A percentile compares a stretch with the other conserved stretches of the same genome.
phyloP scores from a whole-genome alignment of 352 stramenopile genomes.

The Poterioochromonas sp. region DNA sequence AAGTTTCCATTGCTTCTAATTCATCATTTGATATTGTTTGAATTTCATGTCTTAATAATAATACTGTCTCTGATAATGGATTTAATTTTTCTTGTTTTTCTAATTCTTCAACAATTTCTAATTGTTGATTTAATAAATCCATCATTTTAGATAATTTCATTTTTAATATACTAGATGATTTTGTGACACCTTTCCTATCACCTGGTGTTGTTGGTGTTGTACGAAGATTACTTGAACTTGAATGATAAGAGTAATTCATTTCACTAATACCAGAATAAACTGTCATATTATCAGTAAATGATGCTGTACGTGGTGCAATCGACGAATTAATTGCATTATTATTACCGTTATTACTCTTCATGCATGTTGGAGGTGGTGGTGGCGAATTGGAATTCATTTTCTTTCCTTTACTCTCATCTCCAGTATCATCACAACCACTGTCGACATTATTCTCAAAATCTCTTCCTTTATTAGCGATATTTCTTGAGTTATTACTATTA shows the following conservation, averaged over 20 bases:
- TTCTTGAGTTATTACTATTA: neutral
- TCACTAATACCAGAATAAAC: no score
- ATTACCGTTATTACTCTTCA: no score
- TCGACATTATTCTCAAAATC: no score
- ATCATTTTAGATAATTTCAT: conserved; percentile 31
- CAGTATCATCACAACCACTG: no score
- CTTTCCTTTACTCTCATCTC: no score
- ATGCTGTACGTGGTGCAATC: no score
- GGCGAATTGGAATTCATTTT: no score
- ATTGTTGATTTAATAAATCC: conserved; percentile 22
- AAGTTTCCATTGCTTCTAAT: conserved; percentile 29
- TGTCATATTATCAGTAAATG: no score
- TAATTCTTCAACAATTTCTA: conserved; percentile 18
- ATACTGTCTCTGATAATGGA: conserved; percentile 38
- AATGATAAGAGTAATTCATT: no score
- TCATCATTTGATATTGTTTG: conserved; percentile 14
- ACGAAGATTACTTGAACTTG: neutral
- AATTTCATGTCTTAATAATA: conserved; percentile 30
- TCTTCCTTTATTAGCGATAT: neutral
- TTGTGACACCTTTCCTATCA: no score
- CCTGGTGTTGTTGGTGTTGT: neutral
- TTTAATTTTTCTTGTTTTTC: conserved; percentile 35
- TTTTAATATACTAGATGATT: conserved; percentile 22
- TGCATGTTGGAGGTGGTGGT: no score
- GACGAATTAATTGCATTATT: no score